A percentile compares a stretch with the other conserved stretches of the same genome.
Evolutionary conservation across 2,329 filamentous ascomycete genomes (phyloP).

Genomic region (Mycosphaerella sp.): DNA sequence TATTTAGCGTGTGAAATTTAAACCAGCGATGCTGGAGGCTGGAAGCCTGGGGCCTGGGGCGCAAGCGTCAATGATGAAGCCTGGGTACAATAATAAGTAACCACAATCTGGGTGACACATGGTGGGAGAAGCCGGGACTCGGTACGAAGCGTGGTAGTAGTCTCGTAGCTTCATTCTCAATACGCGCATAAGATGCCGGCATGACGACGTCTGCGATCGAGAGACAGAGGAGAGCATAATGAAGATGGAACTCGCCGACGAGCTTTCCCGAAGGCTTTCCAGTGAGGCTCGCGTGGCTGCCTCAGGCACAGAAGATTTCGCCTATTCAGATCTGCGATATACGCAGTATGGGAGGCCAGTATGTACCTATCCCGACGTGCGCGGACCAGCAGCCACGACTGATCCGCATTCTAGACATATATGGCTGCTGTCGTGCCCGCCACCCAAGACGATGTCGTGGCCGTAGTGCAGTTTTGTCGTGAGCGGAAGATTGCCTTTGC

Average conservation of each 20-base stretch:
- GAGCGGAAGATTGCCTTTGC: not conserved
- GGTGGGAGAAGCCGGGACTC: too few species aligned
- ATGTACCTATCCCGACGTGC: not conserved
- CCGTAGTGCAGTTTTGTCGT: conserved; percentile 1
- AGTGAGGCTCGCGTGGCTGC: not conserved
- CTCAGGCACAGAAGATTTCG: conserved; percentile 1
- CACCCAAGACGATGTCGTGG: conserved; percentile 2
- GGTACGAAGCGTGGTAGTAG: not conserved
- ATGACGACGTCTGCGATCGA: not conserved
- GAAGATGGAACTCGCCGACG: not conserved
- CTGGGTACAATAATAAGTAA: too few species aligned
- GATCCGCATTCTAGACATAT: not conserved
- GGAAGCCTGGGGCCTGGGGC: too few species aligned
- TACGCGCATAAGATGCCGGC: not conserved
- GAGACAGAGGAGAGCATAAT: not conserved
- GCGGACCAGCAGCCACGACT: not conserved
- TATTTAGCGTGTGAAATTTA: too few species aligned
- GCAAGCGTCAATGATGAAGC: too few species aligned
- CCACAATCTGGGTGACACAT: too few species aligned
- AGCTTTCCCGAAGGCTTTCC: not conserved
- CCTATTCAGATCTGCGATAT: not conserved
- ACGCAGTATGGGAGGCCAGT: conserved; percentile 9
- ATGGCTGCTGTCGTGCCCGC: not conserved
- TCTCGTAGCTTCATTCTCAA: not conserved
- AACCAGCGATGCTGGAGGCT: too few species aligned